phyloP scores from a whole-genome alignment of 2,329 filamentous ascomycete species.

The Venturia effusa region DNA sequence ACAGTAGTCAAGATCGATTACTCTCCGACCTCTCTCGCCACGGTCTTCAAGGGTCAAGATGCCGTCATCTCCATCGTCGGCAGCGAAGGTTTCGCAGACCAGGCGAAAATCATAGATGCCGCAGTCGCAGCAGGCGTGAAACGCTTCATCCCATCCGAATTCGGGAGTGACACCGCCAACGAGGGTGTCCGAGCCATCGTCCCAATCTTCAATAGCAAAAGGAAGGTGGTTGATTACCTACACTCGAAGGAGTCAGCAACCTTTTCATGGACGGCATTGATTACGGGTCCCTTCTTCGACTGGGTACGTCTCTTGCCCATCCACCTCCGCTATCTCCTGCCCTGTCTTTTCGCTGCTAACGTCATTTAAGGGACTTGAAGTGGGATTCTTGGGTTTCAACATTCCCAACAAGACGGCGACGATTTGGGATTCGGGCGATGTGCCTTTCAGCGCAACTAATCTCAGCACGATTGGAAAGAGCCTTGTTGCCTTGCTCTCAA shows the following conservation, averaged over 20 bases:
- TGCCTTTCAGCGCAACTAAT: conserved; percentile 41
- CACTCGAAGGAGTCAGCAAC: conserved; percentile 16
- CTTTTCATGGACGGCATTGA: conserved; percentile 50
- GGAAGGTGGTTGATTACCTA: conserved; percentile 2
- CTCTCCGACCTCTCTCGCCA: conserved; percentile 35
- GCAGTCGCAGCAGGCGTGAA: conserved; percentile 48
- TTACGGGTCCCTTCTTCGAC: conserved; percentile 52
- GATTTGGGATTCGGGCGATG: conserved; percentile 47
- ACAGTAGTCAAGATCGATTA: conserved; percentile 39
- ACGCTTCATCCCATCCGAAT: conserved; percentile 53
- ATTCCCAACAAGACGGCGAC: conserved; percentile 37
- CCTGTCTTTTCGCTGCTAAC: background rate
- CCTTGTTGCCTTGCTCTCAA: conserved; percentile 30
- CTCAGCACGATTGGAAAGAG: conserved; percentile 41
- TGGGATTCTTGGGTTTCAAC: conserved; percentile 43
- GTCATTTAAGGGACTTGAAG: conserved; percentile 31
- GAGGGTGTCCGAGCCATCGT: conserved; percentile 29
- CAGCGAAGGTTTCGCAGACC: conserved; percentile 30
- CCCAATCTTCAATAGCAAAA: conserved; percentile 34
- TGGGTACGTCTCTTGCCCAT: conserved; percentile 31
- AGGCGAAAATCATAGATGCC: conserved; percentile 46
- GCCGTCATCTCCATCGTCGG: conserved; percentile 42
- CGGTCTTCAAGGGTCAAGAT: conserved; percentile 45
- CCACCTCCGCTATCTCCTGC: background rate
- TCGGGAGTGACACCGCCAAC: conserved; percentile 32